phyloP scores from a whole-genome alignment of 345 rosid species.

The Limnanthes douglasii region DNA sequence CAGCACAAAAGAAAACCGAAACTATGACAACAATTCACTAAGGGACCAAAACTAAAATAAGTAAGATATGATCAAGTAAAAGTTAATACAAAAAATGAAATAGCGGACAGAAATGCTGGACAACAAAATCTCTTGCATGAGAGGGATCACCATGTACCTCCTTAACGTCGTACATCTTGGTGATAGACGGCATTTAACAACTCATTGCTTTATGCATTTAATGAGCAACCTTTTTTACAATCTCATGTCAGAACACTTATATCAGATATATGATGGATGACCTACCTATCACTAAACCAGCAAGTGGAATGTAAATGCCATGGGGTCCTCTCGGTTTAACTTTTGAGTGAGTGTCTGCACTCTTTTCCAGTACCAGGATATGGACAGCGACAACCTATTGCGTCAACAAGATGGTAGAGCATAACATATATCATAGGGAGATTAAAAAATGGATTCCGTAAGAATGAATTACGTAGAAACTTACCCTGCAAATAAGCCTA shows the following conservation, averaged over 20 bases:
- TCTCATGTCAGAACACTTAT: not conserved
- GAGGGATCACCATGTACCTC: not conserved
- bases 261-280: slow-evolving; percentile 1
- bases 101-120: not conserved
- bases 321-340: slow-evolving; percentile 8
- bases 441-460: not conserved
- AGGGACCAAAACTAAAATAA: not conserved
- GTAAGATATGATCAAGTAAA: slow-evolving; percentile 2
- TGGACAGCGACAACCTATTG: slow-evolving; percentile 51
- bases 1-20: slow-evolving; percentile 6
- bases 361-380: slow-evolving; percentile 44
- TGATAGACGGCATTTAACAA: not conserved
- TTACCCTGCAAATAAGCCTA: slow-evolving; percentile 50
- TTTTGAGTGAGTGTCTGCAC: slow-evolving; percentile 11
- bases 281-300: slow-evolving; percentile 69
- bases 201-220: not conserved
- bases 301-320: slow-evolving; percentile 52
- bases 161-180: not conserved
- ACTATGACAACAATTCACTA: not conserved
- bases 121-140: not conserved
- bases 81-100: not conserved
- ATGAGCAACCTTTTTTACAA: too few species aligned
- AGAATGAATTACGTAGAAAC: slow-evolving; percentile 6
- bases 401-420: slow-evolving; percentile 6
- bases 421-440: slow-evolving; percentile 1